Percentiles rank a stretch among this genome's conserved stretches.
Evolutionary conservation across 768 basidiomycete genomes (phyloP).

Genomic region (Inosperma sp.): DNA sequence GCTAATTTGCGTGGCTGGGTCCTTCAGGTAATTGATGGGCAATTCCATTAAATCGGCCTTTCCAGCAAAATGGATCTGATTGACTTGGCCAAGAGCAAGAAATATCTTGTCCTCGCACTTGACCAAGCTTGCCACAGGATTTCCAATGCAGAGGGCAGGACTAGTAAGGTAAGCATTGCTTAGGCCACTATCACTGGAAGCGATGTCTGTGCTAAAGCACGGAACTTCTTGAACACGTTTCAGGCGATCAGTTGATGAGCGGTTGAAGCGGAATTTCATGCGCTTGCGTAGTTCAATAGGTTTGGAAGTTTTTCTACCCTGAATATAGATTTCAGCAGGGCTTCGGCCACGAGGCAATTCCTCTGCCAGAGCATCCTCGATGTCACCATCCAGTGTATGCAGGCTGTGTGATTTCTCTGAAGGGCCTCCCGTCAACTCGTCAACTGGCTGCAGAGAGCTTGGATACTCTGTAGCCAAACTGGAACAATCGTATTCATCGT

Average conservation of each 20-base stretch:
- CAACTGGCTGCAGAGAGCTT: too few species aligned
- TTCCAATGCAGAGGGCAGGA: conserved; percentile 6
- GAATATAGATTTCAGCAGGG: neutral
- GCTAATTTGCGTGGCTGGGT: conserved; percentile 13
- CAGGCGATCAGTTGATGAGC: conserved; percentile 19
- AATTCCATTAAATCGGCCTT: conserved; percentile 8
- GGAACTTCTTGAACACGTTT: conserved; percentile 15
- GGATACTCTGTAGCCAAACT: too few species aligned
- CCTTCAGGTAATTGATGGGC: conserved; percentile 11
- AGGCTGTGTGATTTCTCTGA: too few species aligned
- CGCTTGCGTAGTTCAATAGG: conserved; percentile 12
- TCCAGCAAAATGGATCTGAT: conserved; percentile 10
- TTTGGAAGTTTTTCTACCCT: neutral
- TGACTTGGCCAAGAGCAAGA: conserved; percentile 19
- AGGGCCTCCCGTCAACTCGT: too few species aligned
- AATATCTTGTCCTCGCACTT: conserved; percentile 9
- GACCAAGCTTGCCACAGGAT: conserved; percentile 18
- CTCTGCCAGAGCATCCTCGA: neutral
- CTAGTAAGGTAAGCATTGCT: neutral
- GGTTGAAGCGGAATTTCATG: conserved; percentile 10
- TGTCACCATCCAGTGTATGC: too few species aligned
- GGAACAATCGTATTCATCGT: neutral
- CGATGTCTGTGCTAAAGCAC: conserved; percentile 4
- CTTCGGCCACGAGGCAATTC: neutral
- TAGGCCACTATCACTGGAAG: neutral